Evolutionary conservation across 768 basidiomycete species (phyloP), one percentile per base, ranked within the genome.

Genomic region (Mrakia frigida): DNA sequence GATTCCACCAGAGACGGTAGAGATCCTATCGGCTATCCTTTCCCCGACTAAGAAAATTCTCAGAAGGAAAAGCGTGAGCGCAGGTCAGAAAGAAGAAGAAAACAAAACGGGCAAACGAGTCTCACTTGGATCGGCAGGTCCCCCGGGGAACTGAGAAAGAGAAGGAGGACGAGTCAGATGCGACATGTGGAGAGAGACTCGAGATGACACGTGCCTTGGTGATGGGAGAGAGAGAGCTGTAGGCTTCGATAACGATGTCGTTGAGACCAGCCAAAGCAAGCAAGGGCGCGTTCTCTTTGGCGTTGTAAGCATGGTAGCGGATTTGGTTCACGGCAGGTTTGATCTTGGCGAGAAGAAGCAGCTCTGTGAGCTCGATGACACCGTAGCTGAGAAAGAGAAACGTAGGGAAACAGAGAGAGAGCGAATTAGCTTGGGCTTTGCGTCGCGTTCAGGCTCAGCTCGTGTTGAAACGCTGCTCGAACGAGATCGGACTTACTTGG

Each of bases 261-360:
- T 76, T 56, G 60, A 59, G 31, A 31, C n/a, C 28, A 41, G 41
- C 60, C 18, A 76, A 41, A 13, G 39, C 60, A 23, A 76, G 39
- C n/a, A 56, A 33, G 13, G 69, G 37, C 13, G 53, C 50, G 68
- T 76, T 56, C 31, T 61, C 63, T 28, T 70, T 56, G 69, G 68
- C 75, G 46, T 76, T 76, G 69, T 76, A 76, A 1, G 75, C 75
- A 35, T 76, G 75, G 75, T 76, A 76, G 21, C 41, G 70, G 35
- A 76, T 72, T 50, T 76, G 75, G 63, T 75, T 75, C 31, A 76
- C 70, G 21, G 69, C 69, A 0, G 75, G 75, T 33, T 71, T 76
- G 70, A 76, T 76, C 23, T 69, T 69, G 41, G 75, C 75, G 28
- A 33, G 21, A n/a, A 53, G 23, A 39, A 76, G 75, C 2, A 76